phyloP scores from a whole-genome alignment of 208 protist species.

The Trypanosoma avium region DNA sequence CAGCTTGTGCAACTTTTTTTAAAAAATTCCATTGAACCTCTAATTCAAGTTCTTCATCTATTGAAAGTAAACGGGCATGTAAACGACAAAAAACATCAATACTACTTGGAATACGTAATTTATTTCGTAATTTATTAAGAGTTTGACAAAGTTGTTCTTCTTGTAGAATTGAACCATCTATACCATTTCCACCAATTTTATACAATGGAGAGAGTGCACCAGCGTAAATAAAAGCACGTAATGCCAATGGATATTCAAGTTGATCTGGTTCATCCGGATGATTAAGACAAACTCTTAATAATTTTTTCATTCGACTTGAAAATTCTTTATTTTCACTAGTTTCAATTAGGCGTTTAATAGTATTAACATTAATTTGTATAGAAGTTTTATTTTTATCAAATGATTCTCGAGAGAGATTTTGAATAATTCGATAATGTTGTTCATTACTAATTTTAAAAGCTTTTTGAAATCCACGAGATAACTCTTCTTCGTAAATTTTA shows the following conservation, averaged over 20 bases:
- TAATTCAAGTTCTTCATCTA: conserved; percentile 32
- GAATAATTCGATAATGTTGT: conserved; percentile 43
- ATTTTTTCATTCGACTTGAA: conserved; percentile 29
- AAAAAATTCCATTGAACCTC: conserved; percentile 40
- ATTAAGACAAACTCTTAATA: conserved; percentile 22
- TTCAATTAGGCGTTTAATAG: conserved; percentile 31
- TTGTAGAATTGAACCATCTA: conserved; percentile 24
- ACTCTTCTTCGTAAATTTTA: conserved; percentile 26
- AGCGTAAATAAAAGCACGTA: conserved; percentile 57
- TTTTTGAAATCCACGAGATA: conserved; percentile 38
- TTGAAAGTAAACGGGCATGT: conserved; percentile 65
- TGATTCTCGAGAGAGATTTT: conserved; percentile 39
- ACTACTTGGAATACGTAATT: conserved; percentile 37
- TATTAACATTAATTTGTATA: conserved; percentile 27
- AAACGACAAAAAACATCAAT: conserved; percentile 60
- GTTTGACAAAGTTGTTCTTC: conserved; percentile 29
- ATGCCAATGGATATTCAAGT: conserved; percentile 36
- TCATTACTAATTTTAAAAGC: conserved; percentile 45
- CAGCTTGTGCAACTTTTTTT: conserved; percentile 31
- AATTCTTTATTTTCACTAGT: conserved; percentile 43
- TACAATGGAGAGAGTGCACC: conserved; percentile 50
- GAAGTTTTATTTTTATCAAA: not conserved
- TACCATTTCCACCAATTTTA: conserved; percentile 27
- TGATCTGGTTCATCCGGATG: conserved; percentile 16
- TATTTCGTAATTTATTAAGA: conserved; percentile 27